phyloP scores from a whole-genome alignment of 495 filamentous ascomycete genomes.

The Neurospora discreta region DNA sequence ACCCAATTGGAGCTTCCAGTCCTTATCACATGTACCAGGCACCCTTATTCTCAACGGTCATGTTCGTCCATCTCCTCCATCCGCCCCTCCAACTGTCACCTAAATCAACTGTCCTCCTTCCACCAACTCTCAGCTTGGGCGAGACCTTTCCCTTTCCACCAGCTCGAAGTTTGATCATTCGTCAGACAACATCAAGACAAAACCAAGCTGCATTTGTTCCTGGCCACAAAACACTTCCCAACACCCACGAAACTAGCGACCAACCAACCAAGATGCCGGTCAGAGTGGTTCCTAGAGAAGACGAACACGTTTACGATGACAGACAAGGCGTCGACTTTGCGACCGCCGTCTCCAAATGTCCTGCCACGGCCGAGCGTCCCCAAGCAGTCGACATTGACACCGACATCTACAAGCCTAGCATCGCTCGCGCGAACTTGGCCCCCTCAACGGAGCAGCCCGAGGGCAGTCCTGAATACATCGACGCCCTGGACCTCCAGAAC shows the following conservation, averaged over 20 bases:
- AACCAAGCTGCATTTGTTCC: background rate
- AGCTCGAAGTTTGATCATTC: background rate
- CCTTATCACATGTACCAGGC: background rate
- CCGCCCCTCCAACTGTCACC: no score
- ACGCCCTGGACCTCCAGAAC: background rate
- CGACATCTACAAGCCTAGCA: constrained; percentile 8
- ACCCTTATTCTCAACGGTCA: no score
- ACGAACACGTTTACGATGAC: background rate
- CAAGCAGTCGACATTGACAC: constrained; percentile 6
- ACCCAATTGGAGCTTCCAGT: background rate
- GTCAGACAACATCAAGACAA: background rate
- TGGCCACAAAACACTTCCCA: background rate
- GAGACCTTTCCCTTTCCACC: background rate
- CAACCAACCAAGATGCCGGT: background rate
- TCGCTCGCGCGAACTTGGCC: constrained; percentile 28
- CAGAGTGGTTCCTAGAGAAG: background rate
- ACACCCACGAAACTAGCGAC: background rate
- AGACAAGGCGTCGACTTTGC: constrained; percentile 4
- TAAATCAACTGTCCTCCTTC: background rate
- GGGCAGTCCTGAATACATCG: constrained; percentile 16
- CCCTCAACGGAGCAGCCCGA: constrained; percentile 18
- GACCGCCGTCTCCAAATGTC: background rate
- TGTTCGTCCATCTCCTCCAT: no score
- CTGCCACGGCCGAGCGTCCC: constrained; percentile 1
- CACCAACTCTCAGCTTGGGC: no score